phyloP scores from a whole-genome alignment of 2,329 filamentous ascomycete genomes.

The Pseudopithomyces maydicus region DNA sequence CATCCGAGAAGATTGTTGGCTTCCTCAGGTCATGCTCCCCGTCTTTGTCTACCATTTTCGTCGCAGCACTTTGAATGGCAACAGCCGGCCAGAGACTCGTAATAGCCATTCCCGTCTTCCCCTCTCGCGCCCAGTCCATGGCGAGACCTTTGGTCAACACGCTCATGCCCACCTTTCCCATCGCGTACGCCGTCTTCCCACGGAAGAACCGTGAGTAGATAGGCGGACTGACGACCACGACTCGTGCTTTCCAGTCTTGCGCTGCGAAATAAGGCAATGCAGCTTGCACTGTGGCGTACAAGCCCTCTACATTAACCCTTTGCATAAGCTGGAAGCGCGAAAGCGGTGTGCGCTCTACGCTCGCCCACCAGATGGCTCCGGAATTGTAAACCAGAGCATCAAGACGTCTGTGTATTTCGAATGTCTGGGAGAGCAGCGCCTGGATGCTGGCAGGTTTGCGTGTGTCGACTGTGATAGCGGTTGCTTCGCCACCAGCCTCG shows the following conservation, averaged over 20 bases:
- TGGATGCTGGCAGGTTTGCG: slow-evolving; percentile 67
- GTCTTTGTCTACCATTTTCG: slow-evolving; percentile 56
- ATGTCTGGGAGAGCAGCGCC: slow-evolving; percentile 62
- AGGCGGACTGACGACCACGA: slow-evolving; percentile 81
- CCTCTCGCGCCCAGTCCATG: slow-evolving; percentile 77
- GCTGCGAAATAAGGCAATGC: slow-evolving; percentile 68
- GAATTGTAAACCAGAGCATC: slow-evolving; percentile 83
- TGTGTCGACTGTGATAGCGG: slow-evolving; percentile 72
- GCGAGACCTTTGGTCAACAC: slow-evolving; percentile 80
- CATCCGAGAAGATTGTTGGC: slow-evolving; percentile 76
- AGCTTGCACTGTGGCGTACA: slow-evolving; percentile 75
- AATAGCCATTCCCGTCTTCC: slow-evolving; percentile 71
- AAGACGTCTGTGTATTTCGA: slow-evolving; percentile 64
- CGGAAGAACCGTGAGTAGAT: slow-evolving; percentile 86
- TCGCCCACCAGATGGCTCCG: slow-evolving; percentile 84
- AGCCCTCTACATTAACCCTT: slow-evolving; percentile 63
- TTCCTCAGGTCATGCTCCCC: slow-evolving; percentile 65
- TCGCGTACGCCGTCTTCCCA: slow-evolving; percentile 84
- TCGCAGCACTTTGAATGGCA: slow-evolving; percentile 79
- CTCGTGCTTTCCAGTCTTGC: slow-evolving; percentile 62
- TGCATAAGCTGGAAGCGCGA: slow-evolving; percentile 72
- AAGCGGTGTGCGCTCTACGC: slow-evolving; percentile 72
- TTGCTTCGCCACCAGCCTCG: slow-evolving; percentile 66
- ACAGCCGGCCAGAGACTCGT: slow-evolving; percentile 83
- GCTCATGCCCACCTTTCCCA: slow-evolving; percentile 79